Conservation (phyloP, 129 eudicot species). For the Helichrysum umbraculigerum region DNA sequence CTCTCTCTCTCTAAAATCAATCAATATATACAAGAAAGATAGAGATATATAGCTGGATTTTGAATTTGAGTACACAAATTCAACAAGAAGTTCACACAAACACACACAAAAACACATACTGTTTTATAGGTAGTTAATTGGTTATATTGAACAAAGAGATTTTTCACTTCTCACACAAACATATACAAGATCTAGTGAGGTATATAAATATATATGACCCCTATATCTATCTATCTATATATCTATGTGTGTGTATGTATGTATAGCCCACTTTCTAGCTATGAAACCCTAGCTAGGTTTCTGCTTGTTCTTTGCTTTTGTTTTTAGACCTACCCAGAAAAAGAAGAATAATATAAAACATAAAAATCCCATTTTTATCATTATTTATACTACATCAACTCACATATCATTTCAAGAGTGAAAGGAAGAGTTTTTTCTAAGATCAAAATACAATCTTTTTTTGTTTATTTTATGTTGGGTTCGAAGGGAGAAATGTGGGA, state of each 20-base stretch:
- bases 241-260: conserved; percentile 14
- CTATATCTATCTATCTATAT: conserved; percentile 3
- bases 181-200: conserved; percentile 44
- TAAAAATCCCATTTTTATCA: conserved; percentile 24
- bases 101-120: conserved; percentile 34
- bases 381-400: conserved; percentile 3
- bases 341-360: conserved; percentile 18
- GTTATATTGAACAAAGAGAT: conserved; percentile 23
- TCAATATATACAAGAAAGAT: conserved; percentile 24
- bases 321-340: conserved; percentile 31
- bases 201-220: background rate
- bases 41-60: conserved; percentile 24
- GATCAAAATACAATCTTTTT: background rate
- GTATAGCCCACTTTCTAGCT: conserved; percentile 29
- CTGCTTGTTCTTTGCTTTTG: conserved; percentile 32
- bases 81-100: conserved; percentile 30
- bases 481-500: conserved; percentile 70
- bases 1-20: conserved; percentile 19
- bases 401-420: conserved; percentile 16
- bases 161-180: background rate
- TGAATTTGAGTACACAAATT: conserved; percentile 21
- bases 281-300: conserved; percentile 59
- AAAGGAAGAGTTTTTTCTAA: background rate
- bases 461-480: background rate
- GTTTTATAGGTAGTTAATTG: conserved; percentile 45